phyloP scores from a whole-genome alignment of 768 basidiomycete genomes.

The Leucosporidium yakuticum region DNA sequence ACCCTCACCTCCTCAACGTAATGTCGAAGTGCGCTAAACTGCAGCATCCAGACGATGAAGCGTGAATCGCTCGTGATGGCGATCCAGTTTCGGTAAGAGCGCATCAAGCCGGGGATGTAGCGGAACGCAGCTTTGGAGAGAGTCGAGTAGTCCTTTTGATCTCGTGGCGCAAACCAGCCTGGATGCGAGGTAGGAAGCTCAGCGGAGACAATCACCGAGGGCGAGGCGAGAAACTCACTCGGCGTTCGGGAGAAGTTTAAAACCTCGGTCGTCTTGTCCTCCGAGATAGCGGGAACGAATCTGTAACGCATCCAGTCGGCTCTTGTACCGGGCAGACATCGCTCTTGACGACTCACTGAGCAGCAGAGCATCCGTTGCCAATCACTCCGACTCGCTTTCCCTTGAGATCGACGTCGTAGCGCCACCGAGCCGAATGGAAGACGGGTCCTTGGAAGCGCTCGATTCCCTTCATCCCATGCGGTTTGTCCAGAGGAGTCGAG shows the following conservation, averaged over 20 bases:
- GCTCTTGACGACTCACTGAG: background rate
- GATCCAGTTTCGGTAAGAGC: background rate
- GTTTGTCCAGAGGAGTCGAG: slow-evolving; percentile 3
- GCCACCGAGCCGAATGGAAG: slow-evolving; percentile 31
- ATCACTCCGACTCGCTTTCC: slow-evolving; percentile 31
- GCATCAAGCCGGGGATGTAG: background rate
- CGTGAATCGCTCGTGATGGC: slow-evolving; percentile 7
- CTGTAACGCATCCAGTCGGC: background rate
- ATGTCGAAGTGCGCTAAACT: background rate
- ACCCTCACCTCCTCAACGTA: slow-evolving; percentile 10
- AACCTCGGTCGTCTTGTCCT: slow-evolving; percentile 27
- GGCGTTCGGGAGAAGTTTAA: slow-evolving; percentile 12
- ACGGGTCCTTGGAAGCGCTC: slow-evolving; percentile 19
- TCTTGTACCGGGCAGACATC: background rate
- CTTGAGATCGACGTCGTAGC: slow-evolving; percentile 16
- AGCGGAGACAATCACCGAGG: background rate
- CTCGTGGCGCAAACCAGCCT: slow-evolving; percentile 9
- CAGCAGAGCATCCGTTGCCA: slow-evolving; percentile 34
- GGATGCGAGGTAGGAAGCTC: slow-evolving; percentile 5
- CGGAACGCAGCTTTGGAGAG: background rate
- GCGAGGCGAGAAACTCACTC: background rate
- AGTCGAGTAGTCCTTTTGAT: slow-evolving; percentile 5
- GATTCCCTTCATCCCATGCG: background rate
- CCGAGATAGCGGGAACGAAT: slow-evolving; percentile 29
- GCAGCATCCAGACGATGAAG: slow-evolving; percentile 13